Base-by-base conservation (phyloP, 2,329 filamentous ascomycete species). In the Gnomoniopsis smithogilvyi region DNA sequence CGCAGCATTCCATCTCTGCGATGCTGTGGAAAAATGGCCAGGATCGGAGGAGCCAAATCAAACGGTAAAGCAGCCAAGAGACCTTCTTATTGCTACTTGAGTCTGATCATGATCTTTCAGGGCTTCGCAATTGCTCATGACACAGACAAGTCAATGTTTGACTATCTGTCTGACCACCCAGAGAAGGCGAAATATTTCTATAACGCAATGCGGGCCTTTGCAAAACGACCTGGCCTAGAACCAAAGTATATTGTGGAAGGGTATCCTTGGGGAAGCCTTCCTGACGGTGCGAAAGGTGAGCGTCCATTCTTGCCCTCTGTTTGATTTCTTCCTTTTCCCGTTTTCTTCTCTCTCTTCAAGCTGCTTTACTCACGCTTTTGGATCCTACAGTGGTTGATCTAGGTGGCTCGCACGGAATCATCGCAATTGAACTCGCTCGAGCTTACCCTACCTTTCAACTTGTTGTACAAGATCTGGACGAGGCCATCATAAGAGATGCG, bases 361-460 rank as follows among this genome's bases (percentile, higher is more conserved):
- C n/a, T n/a, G n/a, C n/a, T n/a, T n/a, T n/a, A 14, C 36, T 12
- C 21, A 38, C 30, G n/a, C 30, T 36, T 34, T 30, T 14, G 6
- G 34, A 38, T 3, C 21, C 50, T 34, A 48, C 22, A 47, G 56
- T 58, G 50, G 45, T 58, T 22, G 56, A 58, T 26, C 50, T 58
- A 6, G 56, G 56, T n/a, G 56, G 56, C 6, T 58, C 51, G 22
- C 45, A 53, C 30, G 56, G 56, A 12, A 22, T 52, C 10, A 58
- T 58, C 12, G 51, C 50, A 3, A 54, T 58, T 21, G 56, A 52
- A 22, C 47, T 56, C 8, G 54, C 54, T 10, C 30, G 48, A 21
- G 46, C 46, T 22, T 56, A 50, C 46, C 54, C 54, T 17, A 34
- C 19, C 22, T 47, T 56, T 8, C 21, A 51, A 6, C 36, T 56